Evolutionary conservation across 2,329 filamentous ascomycete species (phyloP), one percentile per base, ranked within the genome.

Genomic region (Nigrospora sphaerica): DNA sequence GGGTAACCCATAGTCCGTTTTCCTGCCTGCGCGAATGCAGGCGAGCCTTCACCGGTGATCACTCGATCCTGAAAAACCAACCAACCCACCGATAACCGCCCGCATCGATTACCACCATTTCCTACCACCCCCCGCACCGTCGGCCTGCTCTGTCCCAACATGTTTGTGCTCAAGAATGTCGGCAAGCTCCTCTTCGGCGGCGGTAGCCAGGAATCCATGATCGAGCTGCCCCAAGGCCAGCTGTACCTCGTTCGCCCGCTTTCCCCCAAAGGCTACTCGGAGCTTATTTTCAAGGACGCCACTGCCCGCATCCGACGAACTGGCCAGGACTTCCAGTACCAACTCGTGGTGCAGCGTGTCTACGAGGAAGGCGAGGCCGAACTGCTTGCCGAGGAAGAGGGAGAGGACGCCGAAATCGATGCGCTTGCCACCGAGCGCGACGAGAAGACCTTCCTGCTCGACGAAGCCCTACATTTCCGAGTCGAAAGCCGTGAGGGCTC

Each of bases 341-440:
- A 98, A 66, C 87, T 98, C 12, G 92, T 97, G 36, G 81, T 97
- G 37, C 93, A 98, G 65, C 82, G 93, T 50, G 92, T 92, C 49
- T 98, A 95, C 74, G 93, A 98, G 62, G 93, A 98, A 69, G 93
- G 93, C 46, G 93, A 98, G 62, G 92, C 91, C 52, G 92, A 97
- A 60, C 77, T 93, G 18, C 71, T 95, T 37, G 90, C 85, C 39
- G 92, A 95, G 57, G 92, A 95, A 62, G 88, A 91, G 58, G 88
- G 83, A 44, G 88, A 92, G 52, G 87, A 95, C 70, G 84, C 78
- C 41, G 85, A 81, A 48, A 78, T 81, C 39, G 88, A 92, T 60
- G 81, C 80, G n/a, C 74, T 93, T 45, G 76, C 76, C 28, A 73
- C 75, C 19, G 91, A 96, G 60, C 88, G 90, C 57, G 95, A 98